Conservation (phyloP, 495 filamentous ascomycete genomes). For the Penicillium lividum region DNA sequence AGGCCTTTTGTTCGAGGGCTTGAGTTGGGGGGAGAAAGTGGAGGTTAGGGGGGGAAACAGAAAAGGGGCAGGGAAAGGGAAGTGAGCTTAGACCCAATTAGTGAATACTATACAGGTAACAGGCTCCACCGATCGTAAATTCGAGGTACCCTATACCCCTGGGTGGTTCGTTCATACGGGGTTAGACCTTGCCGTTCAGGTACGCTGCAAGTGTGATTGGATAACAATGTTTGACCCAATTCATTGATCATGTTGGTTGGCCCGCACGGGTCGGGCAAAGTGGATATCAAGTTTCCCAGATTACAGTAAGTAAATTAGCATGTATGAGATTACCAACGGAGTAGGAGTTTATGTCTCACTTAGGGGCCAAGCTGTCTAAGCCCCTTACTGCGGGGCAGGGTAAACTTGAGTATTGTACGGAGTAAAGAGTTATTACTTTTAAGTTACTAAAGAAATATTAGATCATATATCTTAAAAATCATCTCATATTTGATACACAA, state of each 20-base stretch:
- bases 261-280: conserved; percentile 31
- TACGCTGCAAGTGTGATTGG: conserved; percentile 19
- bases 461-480: no score
- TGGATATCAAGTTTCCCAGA: conserved; percentile 10
- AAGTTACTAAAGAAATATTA: no score
- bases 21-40: conserved; percentile 32
- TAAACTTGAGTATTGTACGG: no score
- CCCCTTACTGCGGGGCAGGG: conserved; percentile 12
- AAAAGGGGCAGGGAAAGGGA: conserved; percentile 26
- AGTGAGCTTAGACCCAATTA: conserved; percentile 9
- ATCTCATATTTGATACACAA: no score
- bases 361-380: conserved; percentile 3
- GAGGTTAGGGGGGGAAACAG: conserved; percentile 34
- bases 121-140: conserved; percentile 28
- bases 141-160: conserved; percentile 15
- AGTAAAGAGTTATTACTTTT: no score
- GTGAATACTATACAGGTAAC: conserved; percentile 2
- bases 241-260: conserved; percentile 22
- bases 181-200: conserved; percentile 23
- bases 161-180: conserved; percentile 2
- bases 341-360: conserved; percentile 7
- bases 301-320: neutral
- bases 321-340: neutral
- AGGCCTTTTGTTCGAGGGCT: conserved; percentile 50
- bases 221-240: neutral